A percentile compares a stretch with the other conserved stretches of the same genome.
Conservation (phyloP, 2,329 filamentous ascomycete genomes). For the Blumeria graminis region DNA sequence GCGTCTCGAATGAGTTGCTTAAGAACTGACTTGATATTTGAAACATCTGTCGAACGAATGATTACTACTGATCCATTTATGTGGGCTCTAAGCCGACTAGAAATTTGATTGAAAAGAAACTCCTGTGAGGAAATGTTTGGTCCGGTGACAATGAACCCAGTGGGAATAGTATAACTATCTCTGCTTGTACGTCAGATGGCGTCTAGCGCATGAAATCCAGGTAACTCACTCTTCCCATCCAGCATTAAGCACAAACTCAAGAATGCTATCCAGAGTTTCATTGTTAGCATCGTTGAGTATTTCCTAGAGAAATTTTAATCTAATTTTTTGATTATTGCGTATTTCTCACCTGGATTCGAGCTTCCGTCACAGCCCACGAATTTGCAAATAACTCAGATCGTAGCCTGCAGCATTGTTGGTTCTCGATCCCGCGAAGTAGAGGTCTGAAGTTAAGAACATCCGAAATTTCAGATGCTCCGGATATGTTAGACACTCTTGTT, state of each 20-base stretch:
- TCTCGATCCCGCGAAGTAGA: slow-evolving; percentile 31
- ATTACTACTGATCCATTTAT: slow-evolving; percentile 33
- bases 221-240: slow-evolving; percentile 9
- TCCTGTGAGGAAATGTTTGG: slow-evolving; percentile 57
- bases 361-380: slow-evolving; percentile 40
- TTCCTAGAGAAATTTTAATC: slow-evolving; percentile 19
- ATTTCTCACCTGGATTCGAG: slow-evolving; percentile 30
- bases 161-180: slow-evolving; percentile 20
- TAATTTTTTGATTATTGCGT: slow-evolving; percentile 9
- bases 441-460: slow-evolving; percentile 20
- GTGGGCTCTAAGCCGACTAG: slow-evolving; percentile 25
- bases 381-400: slow-evolving; percentile 35
- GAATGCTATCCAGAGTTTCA: slow-evolving; percentile 32
- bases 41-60: slow-evolving; percentile 44
- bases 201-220: no score
- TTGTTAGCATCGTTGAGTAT: slow-evolving; percentile 36
- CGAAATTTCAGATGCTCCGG: neutral
- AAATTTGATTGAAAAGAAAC: slow-evolving; percentile 47
- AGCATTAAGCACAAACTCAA: slow-evolving; percentile 25
- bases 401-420: slow-evolving; percentile 21
- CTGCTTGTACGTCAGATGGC: slow-evolving; percentile 3
- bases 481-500: slow-evolving; percentile 7
- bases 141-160: slow-evolving; percentile 52
- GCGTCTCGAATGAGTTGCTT: slow-evolving; percentile 50
- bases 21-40: slow-evolving; percentile 47